Percentiles rank a stretch among this genome's conserved stretches.
phyloP scores from a whole-genome alignment of 2,329 filamentous ascomycete genomes.

The Emmonsiellopsis sp. region DNA sequence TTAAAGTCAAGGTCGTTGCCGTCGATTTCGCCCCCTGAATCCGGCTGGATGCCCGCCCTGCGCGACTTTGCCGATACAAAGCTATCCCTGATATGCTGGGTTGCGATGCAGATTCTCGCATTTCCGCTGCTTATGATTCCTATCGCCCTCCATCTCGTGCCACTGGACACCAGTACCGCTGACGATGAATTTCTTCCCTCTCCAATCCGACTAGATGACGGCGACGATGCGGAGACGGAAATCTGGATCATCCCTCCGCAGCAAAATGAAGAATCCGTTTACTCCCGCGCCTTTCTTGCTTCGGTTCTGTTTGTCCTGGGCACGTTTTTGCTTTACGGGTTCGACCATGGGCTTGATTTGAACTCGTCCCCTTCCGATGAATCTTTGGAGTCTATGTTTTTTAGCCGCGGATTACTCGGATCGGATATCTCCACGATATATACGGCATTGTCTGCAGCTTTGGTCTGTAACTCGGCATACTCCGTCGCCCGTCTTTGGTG shows the following conservation, averaged over 20 bases:
- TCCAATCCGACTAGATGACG: background rate
- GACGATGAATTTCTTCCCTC: background rate
- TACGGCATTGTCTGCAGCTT: background rate
- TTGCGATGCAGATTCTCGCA: constrained; percentile 4
- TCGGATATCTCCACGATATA: background rate
- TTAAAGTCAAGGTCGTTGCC: background rate
- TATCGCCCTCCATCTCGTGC: background rate
- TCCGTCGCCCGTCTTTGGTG: constrained; percentile 1
- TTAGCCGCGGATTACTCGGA: background rate
- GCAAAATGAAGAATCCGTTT: background rate
- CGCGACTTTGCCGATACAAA: background rate
- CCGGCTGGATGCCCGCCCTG: background rate
- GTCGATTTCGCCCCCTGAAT: background rate
- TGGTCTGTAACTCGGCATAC: background rate
- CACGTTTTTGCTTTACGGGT: background rate
- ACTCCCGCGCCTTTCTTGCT: background rate
- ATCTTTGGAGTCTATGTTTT: background rate
- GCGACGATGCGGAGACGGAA: background rate
- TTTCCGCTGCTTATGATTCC: constrained; percentile 1
- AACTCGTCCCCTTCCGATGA: background rate
- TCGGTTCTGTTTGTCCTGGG: background rate
- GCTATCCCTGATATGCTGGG: constrained; percentile 1
- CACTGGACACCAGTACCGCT: background rate
- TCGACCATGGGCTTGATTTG: background rate
- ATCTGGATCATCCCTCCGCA: background rate